phyloP scores from a whole-genome alignment of 306 rosid species.

The Ammopiptanthus mongolicus region DNA sequence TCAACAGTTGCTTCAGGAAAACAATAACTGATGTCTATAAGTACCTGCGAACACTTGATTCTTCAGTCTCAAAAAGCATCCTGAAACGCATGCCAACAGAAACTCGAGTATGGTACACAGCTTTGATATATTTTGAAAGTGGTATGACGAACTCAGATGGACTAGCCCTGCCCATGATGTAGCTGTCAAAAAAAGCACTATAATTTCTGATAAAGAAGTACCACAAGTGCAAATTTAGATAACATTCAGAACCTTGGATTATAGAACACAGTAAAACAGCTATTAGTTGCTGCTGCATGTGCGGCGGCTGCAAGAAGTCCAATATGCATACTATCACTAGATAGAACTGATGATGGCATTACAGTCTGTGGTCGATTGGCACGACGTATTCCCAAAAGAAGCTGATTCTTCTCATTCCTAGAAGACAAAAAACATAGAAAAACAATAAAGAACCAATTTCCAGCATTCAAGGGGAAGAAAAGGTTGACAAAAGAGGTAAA shows the following conservation, averaged over 20 bases:
- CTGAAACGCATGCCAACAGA: constrained; percentile 98
- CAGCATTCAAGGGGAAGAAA: not conserved
- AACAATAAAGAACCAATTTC: not conserved
- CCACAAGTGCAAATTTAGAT: constrained; percentile 1
- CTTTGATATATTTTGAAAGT: constrained; percentile 78
- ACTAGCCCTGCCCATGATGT: constrained; percentile 76
- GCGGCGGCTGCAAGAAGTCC: constrained; percentile 99
- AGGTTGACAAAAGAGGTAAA: not conserved
- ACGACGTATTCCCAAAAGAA: constrained; percentile 85
- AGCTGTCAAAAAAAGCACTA: constrained; percentile 24
- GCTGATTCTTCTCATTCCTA: constrained; percentile 95
- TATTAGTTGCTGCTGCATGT: constrained; percentile 91
- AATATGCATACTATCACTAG: constrained; percentile 95
- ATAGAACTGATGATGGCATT: constrained; percentile 89
- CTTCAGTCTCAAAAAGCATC: constrained; percentile 97
- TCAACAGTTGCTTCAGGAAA: not conserved
- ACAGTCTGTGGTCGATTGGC: constrained; percentile 84
- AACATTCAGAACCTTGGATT: constrained; percentile 69
- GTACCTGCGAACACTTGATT: constrained; percentile 88
- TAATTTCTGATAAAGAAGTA: constrained; percentile 1
- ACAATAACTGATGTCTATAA: not conserved
- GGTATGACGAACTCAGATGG: constrained; percentile 92
- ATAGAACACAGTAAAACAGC: constrained; percentile 84
- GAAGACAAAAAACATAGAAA: constrained; percentile 8
- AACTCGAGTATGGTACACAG: constrained; percentile 85